Percentiles rank a stretch among this genome's conserved stretches.
These are phyloP conservation scores for Kuraishia capsulata DNA, from an alignment of 805 yeast genomes.

Conservation along the genomic window DNA sequence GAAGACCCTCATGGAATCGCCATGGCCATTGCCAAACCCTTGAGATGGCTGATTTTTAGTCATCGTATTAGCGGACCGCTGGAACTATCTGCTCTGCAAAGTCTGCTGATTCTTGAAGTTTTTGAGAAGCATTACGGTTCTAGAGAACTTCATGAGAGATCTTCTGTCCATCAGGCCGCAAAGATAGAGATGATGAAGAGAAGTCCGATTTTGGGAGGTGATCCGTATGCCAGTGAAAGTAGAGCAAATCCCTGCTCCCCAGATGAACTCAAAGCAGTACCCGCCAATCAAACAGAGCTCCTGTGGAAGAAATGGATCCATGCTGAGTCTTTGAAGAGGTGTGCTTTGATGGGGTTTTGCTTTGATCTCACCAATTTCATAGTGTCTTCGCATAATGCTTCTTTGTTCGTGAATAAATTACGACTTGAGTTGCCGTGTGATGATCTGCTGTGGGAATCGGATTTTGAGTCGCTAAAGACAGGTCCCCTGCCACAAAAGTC, in stretches of 20 bases:
- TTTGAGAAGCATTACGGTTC: conserved; percentile 35
- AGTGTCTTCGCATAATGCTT: neutral
- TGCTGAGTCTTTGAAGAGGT: conserved; percentile 62
- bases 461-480: neutral
- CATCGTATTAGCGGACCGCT: conserved; percentile 34
- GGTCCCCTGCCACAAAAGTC: neutral
- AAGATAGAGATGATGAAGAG: conserved; percentile 40
- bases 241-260: neutral
- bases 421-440: conserved; percentile 1
- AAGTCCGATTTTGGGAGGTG: conserved; percentile 36
- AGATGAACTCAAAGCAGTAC: neutral
- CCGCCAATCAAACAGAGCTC: neutral
- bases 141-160: conserved; percentile 39
- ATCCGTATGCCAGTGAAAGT: conserved; percentile 21
- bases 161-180: conserved; percentile 41
- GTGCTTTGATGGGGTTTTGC: conserved; percentile 68
- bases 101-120: conserved; percentile 36
- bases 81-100: conserved; percentile 41
- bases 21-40: conserved; percentile 29
- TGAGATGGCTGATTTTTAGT: conserved; percentile 34
- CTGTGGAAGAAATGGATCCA: conserved; percentile 62
- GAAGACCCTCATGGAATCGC: conserved; percentile 15
- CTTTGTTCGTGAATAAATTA: neutral
- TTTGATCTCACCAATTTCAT: conserved; percentile 23
- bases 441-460: conserved; percentile 1